These are phyloP conservation scores for Pythium phragmitis DNA, from an alignment of 352 stramenopile species.

Conservation along the genomic window DNA sequence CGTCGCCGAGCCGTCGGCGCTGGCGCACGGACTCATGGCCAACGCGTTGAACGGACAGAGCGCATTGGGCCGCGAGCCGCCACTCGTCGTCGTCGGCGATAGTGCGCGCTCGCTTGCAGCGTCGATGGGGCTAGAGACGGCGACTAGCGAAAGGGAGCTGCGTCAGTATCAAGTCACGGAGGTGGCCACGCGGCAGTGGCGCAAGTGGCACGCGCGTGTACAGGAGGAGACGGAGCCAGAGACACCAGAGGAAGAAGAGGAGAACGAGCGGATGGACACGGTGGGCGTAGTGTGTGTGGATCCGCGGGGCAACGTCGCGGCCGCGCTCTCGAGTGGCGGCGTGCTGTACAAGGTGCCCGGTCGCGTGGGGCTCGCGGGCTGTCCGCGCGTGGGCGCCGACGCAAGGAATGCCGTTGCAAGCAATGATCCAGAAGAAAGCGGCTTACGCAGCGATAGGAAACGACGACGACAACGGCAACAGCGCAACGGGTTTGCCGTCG, in stretches of 20 bases:
- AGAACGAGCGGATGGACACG: slow-evolving; percentile 43
- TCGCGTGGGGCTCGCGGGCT: slow-evolving; percentile 62
- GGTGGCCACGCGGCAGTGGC: slow-evolving; percentile 34
- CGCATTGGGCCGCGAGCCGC: slow-evolving; percentile 42
- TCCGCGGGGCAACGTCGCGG: slow-evolving; percentile 44
- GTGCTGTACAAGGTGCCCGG: slow-evolving; percentile 66
- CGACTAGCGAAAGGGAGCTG: slow-evolving; percentile 23
- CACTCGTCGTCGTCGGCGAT: slow-evolving; percentile 56
- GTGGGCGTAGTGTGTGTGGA: slow-evolving; percentile 68
- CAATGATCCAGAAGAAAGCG: slow-evolving; percentile 12
- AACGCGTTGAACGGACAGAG: not conserved
- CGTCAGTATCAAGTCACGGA: slow-evolving; percentile 41
- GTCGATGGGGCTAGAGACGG: slow-evolving; percentile 39
- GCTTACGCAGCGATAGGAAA: not conserved
- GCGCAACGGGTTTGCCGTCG: slow-evolving; percentile 47
- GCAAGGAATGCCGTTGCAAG: slow-evolving; percentile 34
- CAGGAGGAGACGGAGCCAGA: not conserved
- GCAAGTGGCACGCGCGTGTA: slow-evolving; percentile 41
- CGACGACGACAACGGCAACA: not conserved
- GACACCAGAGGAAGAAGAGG: not conserved
- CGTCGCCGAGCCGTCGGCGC: slow-evolving; percentile 45
- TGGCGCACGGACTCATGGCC: slow-evolving; percentile 42
- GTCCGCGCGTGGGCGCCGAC: slow-evolving; percentile 60
- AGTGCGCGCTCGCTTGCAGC: slow-evolving; percentile 35
- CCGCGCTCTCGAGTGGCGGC: slow-evolving; percentile 63